Base-by-base conservation (phyloP, 2,329 filamentous ascomycete genomes). In the Teratosphaeria pseudoeucalypti region DNA sequence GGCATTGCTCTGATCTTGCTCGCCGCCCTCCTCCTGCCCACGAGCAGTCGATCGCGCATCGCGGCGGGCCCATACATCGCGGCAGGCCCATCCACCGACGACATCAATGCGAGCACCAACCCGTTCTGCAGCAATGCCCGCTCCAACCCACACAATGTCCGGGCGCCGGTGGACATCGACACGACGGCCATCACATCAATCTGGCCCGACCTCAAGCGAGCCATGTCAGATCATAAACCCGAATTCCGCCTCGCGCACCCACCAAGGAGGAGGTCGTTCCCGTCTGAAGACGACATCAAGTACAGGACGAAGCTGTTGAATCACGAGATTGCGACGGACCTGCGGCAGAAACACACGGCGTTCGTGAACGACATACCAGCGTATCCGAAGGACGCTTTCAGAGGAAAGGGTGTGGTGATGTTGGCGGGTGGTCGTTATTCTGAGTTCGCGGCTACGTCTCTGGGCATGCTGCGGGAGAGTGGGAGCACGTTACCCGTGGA, bases 401-500 rank as follows among this genome's bases (percentile, higher is more conserved):
- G 57, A 6, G 66, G 66, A 14, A 57, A 57, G 6, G 73, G 73
- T 12, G 67, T 76, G 53, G 73, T 73, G 9, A 69, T 70, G 14
- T 70, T 78, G 12, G 77, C 76, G 0, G 76, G 76, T 14, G 75
- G 73, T 1, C 63, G 69, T 16, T 78, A 77, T 59, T 67, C 78
- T 10, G 76, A 76, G 1, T 74, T 76, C 1, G 68, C 78, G 52
- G 70, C 76, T 7, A 74, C 77, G 6, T 77, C 75, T 1, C 67
- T 79, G 12, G 73, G 73, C 6, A 77, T 79, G 75, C 71, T 79
- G 32, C 72, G 78, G 7, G 67, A 71, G 19, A 74, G 74, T 7
- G 76, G 76, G 11, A 77, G 73, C 14, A 67, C 64, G 4, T 63
- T 79, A 10, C 77, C 77, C 0, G 72, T 79, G 57, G 77, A 80